Conservation (phyloP, 2,329 filamentous ascomycete genomes). For the Penicillium corylophilum region DNA sequence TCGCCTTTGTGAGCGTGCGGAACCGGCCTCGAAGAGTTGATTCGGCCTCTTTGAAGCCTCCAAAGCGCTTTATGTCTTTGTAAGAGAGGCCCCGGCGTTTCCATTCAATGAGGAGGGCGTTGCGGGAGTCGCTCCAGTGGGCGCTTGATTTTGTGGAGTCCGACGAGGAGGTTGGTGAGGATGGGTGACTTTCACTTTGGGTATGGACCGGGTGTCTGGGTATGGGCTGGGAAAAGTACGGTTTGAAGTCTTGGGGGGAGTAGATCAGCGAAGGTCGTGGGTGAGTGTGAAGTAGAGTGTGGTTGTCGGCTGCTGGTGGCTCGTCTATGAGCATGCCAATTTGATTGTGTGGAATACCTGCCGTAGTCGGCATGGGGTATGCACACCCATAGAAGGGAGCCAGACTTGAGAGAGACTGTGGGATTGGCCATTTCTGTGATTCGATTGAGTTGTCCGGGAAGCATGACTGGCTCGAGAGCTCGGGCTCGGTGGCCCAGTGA, state of each 20-base stretch:
- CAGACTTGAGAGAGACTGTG: not conserved
- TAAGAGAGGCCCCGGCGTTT: conserved; percentile 47
- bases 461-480: not conserved
- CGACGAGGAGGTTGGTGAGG: not conserved
- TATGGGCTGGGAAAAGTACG: not conserved
- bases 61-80: conserved; percentile 47
- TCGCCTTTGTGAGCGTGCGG: conserved; percentile 47
- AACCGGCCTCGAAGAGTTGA: conserved; percentile 50
- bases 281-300: no score
- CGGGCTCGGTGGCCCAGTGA: not conserved
- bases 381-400: no score
- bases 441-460: not conserved
- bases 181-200: not conserved
- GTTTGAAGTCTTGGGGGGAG: no score
- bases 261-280: no score
- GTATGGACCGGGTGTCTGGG: not conserved
- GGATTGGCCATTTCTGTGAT: not conserved
- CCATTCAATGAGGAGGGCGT: conserved; percentile 42
- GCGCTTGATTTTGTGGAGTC: conserved; percentile 6
- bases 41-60: conserved; percentile 47
- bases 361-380: no score
- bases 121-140: conserved; percentile 28
- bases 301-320: not conserved
- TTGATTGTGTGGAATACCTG: no score
- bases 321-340: not conserved